Evolutionary conservation across 2,329 filamentous ascomycete genomes (phyloP), one percentile per base, ranked within the genome.

Genomic region (Aspergillus candidus): DNA sequence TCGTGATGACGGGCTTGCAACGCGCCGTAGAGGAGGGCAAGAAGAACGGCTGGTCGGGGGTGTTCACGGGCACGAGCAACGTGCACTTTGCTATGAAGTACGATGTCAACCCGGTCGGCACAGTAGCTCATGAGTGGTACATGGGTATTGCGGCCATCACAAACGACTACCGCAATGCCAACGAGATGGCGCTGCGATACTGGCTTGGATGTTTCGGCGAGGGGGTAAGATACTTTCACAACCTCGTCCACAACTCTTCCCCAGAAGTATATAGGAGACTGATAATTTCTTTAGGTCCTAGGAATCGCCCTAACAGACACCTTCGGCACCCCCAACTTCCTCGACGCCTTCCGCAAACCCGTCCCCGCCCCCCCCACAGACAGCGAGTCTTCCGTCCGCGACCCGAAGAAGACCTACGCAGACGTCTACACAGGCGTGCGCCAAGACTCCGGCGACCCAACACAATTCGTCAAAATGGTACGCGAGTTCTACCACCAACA

Each of bases 101-200:
- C 68, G 82, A 81, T 35, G 80, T 96, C 36, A 72, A 81, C 3
- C 89, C 93, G 0, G 79, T 97, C 11, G 93, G 93, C 4, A 98
- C 93, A 0, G 83, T 88, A 2, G 93, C 93, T 1, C 93, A 98
- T 61, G 93, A 98, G 70, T 98, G 93, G 93, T 97, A 96, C 73
- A 98, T 98, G 93, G 90, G 88, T 34, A 91, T 94, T 50, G 93
- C 93, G 1, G 90, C 93, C 32, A 88, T 96, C 55, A 87, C 84
- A 4, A 78, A 88, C 50, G 80, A 96, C 67, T 98, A 98, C 62
- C 78, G 81, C 55, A 75, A 78, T 49, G 90, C 93, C 3, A 94
- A 90, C 32, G 88, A 94, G 64, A 77, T 84, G 51, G 90, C 88
- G 0, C 72, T 98, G 54, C 76, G 81, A 46, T 88, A 94, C 63